Evolutionary conservation across 2,329 filamentous ascomycete genomes (phyloP).

Genomic region (Akanthomyces muscarius): DNA sequence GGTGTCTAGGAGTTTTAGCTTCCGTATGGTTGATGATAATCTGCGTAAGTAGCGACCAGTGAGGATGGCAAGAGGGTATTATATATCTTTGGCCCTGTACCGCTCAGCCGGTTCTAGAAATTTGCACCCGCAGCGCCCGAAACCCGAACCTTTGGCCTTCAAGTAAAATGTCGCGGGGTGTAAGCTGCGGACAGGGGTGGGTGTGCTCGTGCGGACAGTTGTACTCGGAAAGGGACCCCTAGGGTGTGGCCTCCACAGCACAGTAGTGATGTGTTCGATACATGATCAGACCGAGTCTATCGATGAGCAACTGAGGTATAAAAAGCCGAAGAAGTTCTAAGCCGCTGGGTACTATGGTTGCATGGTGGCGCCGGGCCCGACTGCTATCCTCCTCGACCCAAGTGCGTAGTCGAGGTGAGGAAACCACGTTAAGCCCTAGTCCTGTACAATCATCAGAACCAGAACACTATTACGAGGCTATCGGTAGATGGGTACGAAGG

Average conservation of each 20-base stretch:
- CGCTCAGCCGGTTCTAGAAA: not conserved
- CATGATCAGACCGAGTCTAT: not conserved
- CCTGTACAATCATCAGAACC: no score
- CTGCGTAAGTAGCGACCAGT: not conserved
- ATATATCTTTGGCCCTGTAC: not conserved
- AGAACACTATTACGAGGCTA: no score
- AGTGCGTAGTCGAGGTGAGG: no score
- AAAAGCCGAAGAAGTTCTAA: not conserved
- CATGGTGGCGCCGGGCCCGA: not conserved
- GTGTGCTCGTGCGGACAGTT: not conserved
- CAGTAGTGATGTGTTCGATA: not conserved
- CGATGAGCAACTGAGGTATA: not conserved
- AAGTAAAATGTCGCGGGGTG: not conserved
- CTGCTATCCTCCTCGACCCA: not conserved
- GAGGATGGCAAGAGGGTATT: not conserved
- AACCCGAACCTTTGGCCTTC: not conserved
- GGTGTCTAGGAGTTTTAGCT: no score
- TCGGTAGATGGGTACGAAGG: no score
- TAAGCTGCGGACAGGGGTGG: not conserved
- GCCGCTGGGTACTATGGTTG: not conserved
- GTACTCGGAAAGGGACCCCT: not conserved
- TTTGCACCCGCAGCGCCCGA: not conserved
- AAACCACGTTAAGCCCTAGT: no score
- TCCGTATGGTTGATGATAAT: not conserved
- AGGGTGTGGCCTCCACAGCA: no score